Conservation (phyloP, 345 rosid species). For the Euphorbia peplus region DNA sequence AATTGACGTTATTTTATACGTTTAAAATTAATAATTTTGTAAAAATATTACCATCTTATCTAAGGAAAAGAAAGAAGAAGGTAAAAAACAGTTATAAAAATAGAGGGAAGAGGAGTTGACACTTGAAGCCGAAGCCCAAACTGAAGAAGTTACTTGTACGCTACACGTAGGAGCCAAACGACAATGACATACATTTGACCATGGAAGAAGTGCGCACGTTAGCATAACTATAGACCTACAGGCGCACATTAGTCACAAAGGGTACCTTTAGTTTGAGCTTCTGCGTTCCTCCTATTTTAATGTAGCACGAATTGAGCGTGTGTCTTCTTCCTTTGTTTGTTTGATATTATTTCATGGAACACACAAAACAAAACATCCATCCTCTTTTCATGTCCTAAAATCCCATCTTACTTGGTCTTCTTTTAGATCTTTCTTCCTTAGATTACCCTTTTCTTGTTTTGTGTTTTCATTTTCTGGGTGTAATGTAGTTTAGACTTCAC, state of each 20-base stretch:
- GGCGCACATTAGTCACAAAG: slow-evolving; percentile 6
- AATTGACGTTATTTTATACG: too few relatives aligned
- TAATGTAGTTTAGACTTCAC: slow-evolving; percentile 8
- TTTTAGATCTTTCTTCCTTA: not conserved
- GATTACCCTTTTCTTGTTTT: slow-evolving; percentile 6
- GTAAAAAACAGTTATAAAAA: too few relatives aligned
- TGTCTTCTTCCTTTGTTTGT: not conserved
- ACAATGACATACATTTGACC: not conserved
- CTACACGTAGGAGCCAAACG: slow-evolving; percentile 1
- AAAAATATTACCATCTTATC: too few relatives aligned
- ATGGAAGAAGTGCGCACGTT: slow-evolving; percentile 8
- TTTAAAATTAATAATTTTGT: too few relatives aligned
- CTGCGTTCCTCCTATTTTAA: not conserved
- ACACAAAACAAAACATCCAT: not conserved
- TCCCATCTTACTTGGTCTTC: not conserved
- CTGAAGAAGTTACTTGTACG: not conserved
- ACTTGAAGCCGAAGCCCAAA: not conserved
- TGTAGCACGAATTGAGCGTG: not conserved
- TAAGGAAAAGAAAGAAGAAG: too few relatives aligned
- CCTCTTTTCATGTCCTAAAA: slow-evolving; percentile 9
- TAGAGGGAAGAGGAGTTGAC: not conserved
- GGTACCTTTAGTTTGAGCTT: not conserved
- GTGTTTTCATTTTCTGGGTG: not conserved
- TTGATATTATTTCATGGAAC: slow-evolving; percentile 6
- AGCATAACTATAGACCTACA: not conserved